Evolutionary conservation across 331 rosid species (phyloP).

Genomic region (Saraca asoca): DNA sequence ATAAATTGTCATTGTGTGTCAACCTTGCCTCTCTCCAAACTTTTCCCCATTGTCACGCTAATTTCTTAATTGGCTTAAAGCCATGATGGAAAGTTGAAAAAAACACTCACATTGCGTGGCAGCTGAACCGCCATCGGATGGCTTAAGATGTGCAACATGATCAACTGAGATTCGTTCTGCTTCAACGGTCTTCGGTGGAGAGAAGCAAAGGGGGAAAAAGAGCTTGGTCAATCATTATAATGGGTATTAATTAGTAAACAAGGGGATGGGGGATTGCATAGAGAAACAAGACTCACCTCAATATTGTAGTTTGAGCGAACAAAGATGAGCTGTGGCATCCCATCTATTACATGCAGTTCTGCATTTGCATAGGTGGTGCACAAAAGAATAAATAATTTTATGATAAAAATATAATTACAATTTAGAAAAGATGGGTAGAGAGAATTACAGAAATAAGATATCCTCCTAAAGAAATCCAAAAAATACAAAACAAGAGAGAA

Average conservation of each 20-base stretch:
- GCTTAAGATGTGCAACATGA: conserved; percentile 97
- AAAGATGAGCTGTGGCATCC: conserved; percentile 86
- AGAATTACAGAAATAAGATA: too few relatives aligned
- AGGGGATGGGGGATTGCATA: not conserved
- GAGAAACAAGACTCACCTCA: conserved; percentile 62
- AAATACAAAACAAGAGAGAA: too few relatives aligned
- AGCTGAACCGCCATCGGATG: conserved; percentile 98
- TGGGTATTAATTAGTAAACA: conserved; percentile 17
- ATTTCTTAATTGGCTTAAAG: not conserved
- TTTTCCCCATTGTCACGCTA: too few relatives aligned
- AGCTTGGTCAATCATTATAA: conserved; percentile 18
- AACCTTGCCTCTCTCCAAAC: too few relatives aligned
- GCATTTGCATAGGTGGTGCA: conserved; percentile 36
- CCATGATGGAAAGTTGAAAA: conserved; percentile 25
- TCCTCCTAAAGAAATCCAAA: too few relatives aligned
- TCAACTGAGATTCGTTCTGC: conserved; percentile 98
- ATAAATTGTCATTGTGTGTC: too few relatives aligned
- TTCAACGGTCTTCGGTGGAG: conserved; percentile 71
- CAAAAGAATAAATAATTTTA: too few relatives aligned
- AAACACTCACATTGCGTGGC: conserved; percentile 78
- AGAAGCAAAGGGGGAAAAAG: conserved; percentile 2
- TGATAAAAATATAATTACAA: too few relatives aligned
- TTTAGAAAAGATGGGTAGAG: too few relatives aligned
- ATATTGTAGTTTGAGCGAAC: conserved; percentile 90
- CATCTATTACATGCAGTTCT: conserved; percentile 98